A percentile compares a stretch with the other conserved stretches of the same genome.
Evolutionary conservation across 2,329 filamentous ascomycete species (phyloP).

Genomic region (Cladosporium sp.): DNA sequence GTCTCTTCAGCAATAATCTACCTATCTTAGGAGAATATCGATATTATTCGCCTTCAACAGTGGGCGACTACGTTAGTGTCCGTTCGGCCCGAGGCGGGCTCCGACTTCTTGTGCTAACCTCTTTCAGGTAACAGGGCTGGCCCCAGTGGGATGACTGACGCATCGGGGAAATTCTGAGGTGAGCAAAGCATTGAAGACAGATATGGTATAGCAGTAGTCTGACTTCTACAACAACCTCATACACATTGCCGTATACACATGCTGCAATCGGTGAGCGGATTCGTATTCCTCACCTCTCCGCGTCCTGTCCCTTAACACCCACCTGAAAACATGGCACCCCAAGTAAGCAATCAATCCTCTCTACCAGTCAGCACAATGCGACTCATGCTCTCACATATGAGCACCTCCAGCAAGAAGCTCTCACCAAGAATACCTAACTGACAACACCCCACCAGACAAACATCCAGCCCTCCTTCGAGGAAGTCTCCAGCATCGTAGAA

Average conservation of each 20-base stretch:
- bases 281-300: constrained; percentile 31
- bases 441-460: constrained; percentile 30
- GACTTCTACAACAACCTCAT: too few relatives aligned
- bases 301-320: constrained; percentile 26
- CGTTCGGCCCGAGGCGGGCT: background rate
- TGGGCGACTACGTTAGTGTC: too few relatives aligned
- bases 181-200: background rate
- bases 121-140: background rate
- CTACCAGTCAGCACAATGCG: background rate
- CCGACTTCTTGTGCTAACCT: too few relatives aligned
- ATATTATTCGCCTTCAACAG: too few relatives aligned
- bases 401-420: too few relatives aligned
- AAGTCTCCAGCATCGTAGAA: constrained; percentile 52
- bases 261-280: constrained; percentile 18
- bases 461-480: constrained; percentile 58
- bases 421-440: background rate
- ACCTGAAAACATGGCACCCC: constrained; percentile 15
- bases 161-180: constrained; percentile 9
- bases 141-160: background rate
- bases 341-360: constrained; percentile 3
- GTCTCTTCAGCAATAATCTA: too few relatives aligned
- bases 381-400: too few relatives aligned
- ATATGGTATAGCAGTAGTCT: background rate
- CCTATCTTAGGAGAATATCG: too few relatives aligned
- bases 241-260: constrained; percentile 12